A percentile compares a stretch with the other conserved stretches of the same genome.
Conservation (phyloP, 2,329 filamentous ascomycete species). For the Talaromyces sp. region DNA sequence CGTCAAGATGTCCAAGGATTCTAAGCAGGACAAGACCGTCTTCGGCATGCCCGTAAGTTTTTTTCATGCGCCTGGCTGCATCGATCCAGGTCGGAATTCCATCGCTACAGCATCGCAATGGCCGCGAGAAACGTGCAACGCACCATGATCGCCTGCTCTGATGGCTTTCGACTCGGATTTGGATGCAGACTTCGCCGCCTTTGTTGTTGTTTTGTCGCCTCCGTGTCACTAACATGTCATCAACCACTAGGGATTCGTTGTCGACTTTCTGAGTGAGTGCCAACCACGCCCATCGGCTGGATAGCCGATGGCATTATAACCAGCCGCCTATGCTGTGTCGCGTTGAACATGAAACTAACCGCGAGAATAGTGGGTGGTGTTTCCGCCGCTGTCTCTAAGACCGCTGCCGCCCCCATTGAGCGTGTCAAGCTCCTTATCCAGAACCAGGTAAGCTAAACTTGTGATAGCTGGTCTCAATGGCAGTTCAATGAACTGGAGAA, state of each 20-base stretch:
- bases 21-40: constrained; percentile 49
- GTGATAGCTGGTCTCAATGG: not conserved
- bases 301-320: not conserved
- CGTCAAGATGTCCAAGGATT: constrained; percentile 44
- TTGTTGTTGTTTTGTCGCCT: not conserved
- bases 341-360: constrained; percentile 35
- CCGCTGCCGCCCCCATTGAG: constrained; percentile 98
- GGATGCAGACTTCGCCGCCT: constrained; percentile 4
- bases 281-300: constrained; percentile 2
- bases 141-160: constrained; percentile 3
- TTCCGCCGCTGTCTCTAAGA: constrained; percentile 99
- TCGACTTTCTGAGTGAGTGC: constrained; percentile 97
- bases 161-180: constrained; percentile 6
- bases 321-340: constrained; percentile 2
- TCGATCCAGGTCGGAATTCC: constrained; percentile 5
- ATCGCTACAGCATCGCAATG: constrained; percentile 9
- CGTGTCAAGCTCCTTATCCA: constrained; percentile 99
- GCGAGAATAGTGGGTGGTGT: constrained; percentile 91
- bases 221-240: constrained; percentile 26
- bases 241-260: constrained; percentile 73
- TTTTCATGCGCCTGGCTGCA: constrained; percentile 12
- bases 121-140: not conserved
- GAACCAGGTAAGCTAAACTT: constrained; percentile 81
- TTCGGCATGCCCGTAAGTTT: constrained; percentile 49
- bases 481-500: not conserved